Evolutionary conservation across 345 rosid genomes (phyloP), one percentile per base, ranked within the genome.

Genomic region (Arabis alpina): DNA sequence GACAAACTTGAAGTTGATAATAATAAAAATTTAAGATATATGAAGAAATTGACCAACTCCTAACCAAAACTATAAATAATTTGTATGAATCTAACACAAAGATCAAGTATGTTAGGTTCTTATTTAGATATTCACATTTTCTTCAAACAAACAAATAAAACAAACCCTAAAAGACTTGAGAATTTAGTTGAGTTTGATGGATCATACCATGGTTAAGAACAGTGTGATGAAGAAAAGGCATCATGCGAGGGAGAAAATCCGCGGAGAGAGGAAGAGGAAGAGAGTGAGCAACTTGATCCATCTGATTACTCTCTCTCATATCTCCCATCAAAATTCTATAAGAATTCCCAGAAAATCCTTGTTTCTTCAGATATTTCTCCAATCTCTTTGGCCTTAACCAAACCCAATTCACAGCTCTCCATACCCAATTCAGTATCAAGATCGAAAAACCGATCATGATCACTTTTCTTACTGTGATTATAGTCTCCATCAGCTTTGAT

Each of bases 361-460:
- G 82, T 48, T 77, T 68, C 60, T 82, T 79, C 62, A 83, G 41
- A 70, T 68, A 63, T 54, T 61, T 69, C 62, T 81, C 85, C 15
- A 83, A 61, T 48, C 70, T 77, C 69, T 72, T 83, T 7, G 85
- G 87, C 42, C 62, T 77, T 48, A 79, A 55, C 85, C 83, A 83
- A 8, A 77, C 73, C 87, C 85, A 82, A 40, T 82, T 66, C 63
- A 82, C 36, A 10, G 66, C 72, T 64, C 59, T 81, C 82, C 82
- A 77, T 43, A 56, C 66, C 74, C 67, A 74, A 64, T 49, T 60
- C 53, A 77, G 54, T 55, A 77, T 48, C 76, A 76, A 55, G 41
- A 69, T 49, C 79, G 25, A 76, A 5, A 70, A 23, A 1, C 66
- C 76, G 2, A 70, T 57, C 71, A 76, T 41, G 11, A 76, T 23